A percentile compares a stretch with the other conserved stretches of the same genome.
These are phyloP conservation scores for Ogataea nitratoaversa DNA, from an alignment of 805 yeast species.

Conservation along the genomic window DNA sequence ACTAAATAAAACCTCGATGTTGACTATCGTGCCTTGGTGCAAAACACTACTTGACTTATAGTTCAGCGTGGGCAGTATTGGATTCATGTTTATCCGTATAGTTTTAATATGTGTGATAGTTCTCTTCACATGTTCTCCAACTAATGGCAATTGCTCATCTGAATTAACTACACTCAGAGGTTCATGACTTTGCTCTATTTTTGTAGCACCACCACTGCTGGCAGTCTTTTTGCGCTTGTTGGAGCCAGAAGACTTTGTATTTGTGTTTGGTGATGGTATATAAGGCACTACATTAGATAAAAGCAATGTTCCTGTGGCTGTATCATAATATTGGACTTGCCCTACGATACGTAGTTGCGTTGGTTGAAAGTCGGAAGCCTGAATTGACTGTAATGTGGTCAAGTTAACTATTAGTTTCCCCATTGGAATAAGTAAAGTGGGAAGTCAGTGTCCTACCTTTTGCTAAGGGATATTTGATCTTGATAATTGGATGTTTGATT, in stretches of 20 bases:
- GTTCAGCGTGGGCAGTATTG: slow-evolving; percentile 5
- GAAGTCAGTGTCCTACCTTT: no score
- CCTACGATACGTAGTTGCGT: slow-evolving; percentile 19
- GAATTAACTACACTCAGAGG: no score
- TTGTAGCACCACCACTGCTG: not conserved
- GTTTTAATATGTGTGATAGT: not conserved
- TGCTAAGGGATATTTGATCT: no score
- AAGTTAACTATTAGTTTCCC: slow-evolving; percentile 19
- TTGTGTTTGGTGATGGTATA: not conserved
- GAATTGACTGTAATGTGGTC: slow-evolving; percentile 8
- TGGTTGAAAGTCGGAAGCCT: slow-evolving; percentile 9
- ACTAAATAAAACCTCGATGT: slow-evolving; percentile 17
- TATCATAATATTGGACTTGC: slow-evolving; percentile 18
- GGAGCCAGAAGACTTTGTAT: not conserved
- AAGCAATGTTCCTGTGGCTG: slow-evolving; percentile 11
- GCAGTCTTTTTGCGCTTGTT: not conserved
- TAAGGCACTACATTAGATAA: slow-evolving; percentile 12
- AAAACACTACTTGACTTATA: slow-evolving; percentile 4
- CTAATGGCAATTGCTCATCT: no score
- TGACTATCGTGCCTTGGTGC: slow-evolving; percentile 20
- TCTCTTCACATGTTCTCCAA: not conserved
- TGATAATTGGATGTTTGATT: no score
- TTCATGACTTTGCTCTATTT: no score
- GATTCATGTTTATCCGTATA: slow-evolving; percentile 8
- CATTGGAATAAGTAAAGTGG: slow-evolving; percentile 7